Percentiles rank a stretch among this genome's conserved stretches.
phyloP scores from a whole-genome alignment of 192 early-diverging fungal genomes.

The Gaertneriomyces sp. region DNA sequence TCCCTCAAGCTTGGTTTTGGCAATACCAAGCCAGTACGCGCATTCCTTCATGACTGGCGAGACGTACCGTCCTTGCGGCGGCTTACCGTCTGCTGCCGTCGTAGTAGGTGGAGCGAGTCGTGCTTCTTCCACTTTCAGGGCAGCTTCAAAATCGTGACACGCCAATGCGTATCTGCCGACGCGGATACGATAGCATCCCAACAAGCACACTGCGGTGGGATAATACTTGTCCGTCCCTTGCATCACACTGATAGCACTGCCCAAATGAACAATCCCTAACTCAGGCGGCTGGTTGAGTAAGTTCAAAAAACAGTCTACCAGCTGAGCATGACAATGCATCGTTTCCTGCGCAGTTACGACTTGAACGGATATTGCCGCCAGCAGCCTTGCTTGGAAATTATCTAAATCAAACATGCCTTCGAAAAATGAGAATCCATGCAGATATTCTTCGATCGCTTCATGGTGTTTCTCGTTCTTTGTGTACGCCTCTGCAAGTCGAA shows the following conservation, averaged over 20 bases:
- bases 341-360: slow-evolving; percentile 16
- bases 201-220: too few species aligned
- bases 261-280: slow-evolving; percentile 19
- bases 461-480: slow-evolving; percentile 1
- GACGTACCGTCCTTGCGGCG: too few species aligned
- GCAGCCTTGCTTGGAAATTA: slow-evolving; percentile 15
- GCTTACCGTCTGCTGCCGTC: too few species aligned
- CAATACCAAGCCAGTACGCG: neutral
- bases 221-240: too few species aligned
- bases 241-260: too few species aligned
- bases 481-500: slow-evolving; percentile 11
- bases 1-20: neutral
- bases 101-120: too few species aligned
- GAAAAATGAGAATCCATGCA: slow-evolving; percentile 22
- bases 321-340: slow-evolving; percentile 20
- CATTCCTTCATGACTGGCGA: too few species aligned
- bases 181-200: too few species aligned
- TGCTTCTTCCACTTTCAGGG: too few species aligned
- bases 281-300: slow-evolving; percentile 26
- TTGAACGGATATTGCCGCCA: slow-evolving; percentile 28
- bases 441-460: slow-evolving; percentile 23
- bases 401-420: slow-evolving; percentile 33
- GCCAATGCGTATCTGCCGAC: too few species aligned
- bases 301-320: slow-evolving; percentile 34
- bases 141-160: too few species aligned